Base-by-base conservation (phyloP, 1,139 yeast genomes). In the Geotrichum cucujoidarum region DNA sequence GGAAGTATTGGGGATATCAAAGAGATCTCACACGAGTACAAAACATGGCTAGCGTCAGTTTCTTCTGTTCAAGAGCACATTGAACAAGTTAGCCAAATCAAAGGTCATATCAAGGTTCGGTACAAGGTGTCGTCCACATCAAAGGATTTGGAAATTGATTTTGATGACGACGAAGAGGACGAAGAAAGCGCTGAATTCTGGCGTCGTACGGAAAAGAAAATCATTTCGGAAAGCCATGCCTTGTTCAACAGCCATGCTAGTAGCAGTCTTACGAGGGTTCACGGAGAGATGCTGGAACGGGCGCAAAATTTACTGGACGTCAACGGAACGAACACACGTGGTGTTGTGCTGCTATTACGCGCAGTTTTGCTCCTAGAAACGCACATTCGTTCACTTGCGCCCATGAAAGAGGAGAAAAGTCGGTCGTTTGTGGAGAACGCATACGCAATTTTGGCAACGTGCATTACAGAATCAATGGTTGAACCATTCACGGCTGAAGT, bases 1-100 rank as follows among this genome's bases (percentile, higher is more conserved):
- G 53, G 53, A 6, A 41, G 45, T 21, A 38, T 49, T 31, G 53
- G 54, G 1, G 47, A 43, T 25, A 38, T 47, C 21, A 32, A 35
- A 14, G 36, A 37, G 3, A 45, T 53, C 14, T 47, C 55, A 3
- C 43, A 45, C 21, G 43, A 43, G 30, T 47, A 42, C 36, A 36
- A 45, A 5, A 27, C 37, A 2, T 53, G 55, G 55, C 42, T 49
- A 10, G 34, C 33, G 4, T 40, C 35, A 7, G 42, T 53, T 7
- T 41, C 47, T 4, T 17, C 45, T 7, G 39, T 50, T 2, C 45
- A 39, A 31, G 29, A 18, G 16, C 49, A 45, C 14, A 36, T 52
- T 11, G 55, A 45, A n/a, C 44, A 47, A 24, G 34, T 53, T 18
- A 42, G 46, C 7, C 31, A 38, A 31, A 39, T 52, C 29, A 47